phyloP scores from a whole-genome alignment of 306 rosid species.

The Sphenostylis stenocarpa region DNA sequence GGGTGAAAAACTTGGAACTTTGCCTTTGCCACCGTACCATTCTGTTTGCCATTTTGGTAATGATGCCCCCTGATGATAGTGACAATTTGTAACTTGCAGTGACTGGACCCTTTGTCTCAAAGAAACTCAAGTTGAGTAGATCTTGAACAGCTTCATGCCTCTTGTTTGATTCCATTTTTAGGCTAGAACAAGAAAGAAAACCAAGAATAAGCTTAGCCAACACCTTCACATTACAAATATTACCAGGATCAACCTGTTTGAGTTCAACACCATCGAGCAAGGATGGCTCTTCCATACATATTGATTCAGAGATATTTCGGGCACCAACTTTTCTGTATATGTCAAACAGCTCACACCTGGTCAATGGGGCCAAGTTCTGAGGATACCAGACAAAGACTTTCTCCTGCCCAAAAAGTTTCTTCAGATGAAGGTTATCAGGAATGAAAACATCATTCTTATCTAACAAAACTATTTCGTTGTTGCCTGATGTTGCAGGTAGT shows the following conservation, averaged over 20 bases:
- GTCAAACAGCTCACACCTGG: conserved; percentile 44
- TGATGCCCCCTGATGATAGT: conserved; percentile 36
- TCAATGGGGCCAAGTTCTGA: conserved; percentile 36
- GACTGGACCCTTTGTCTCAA: conserved; percentile 45
- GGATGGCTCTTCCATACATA: conserved; percentile 42
- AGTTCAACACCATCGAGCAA: conserved; percentile 10
- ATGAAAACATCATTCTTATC: conserved; percentile 55
- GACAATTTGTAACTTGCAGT: conserved; percentile 46
- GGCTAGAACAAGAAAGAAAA: conserved; percentile 56
- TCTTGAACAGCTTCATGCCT: conserved; percentile 57
- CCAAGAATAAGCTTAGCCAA: conserved; percentile 64
- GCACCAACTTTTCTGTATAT: conserved; percentile 61
- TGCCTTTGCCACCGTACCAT: conserved; percentile 51
- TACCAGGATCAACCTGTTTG: conserved; percentile 29
- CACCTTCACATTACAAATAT: conserved; percentile 37
- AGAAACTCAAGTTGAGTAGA: conserved; percentile 45
- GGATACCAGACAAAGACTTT: conserved; percentile 78
- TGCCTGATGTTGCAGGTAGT: conserved; percentile 50
- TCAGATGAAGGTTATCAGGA: conserved; percentile 67
- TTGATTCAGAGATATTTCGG: conserved; percentile 54
- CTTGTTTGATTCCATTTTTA: conserved; percentile 51
- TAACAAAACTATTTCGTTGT: conserved; percentile 40
- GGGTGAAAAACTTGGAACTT: conserved; percentile 40
- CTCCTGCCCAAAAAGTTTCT: conserved; percentile 52
- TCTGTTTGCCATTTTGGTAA: conserved; percentile 36